phyloP scores from a whole-genome alignment of 768 basidiomycete species.

The Botryobasidium botryosum region DNA sequence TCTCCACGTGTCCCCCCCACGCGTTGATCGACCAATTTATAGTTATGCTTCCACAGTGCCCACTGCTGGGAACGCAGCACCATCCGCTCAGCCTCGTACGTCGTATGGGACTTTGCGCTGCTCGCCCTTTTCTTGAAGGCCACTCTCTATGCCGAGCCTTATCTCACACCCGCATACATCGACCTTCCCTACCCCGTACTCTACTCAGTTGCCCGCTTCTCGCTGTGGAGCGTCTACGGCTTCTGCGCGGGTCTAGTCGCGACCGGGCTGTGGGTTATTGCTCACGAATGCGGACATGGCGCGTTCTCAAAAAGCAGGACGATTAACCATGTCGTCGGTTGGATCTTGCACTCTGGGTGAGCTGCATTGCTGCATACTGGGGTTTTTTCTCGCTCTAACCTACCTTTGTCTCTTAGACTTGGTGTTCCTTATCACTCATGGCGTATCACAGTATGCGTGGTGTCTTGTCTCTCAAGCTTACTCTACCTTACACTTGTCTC shows the following conservation, averaged over 20 bases:
- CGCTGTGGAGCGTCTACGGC: slow-evolving; percentile 65
- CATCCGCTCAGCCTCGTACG: slow-evolving; percentile 22
- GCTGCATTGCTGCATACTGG: slow-evolving; percentile 15
- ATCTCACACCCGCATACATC: slow-evolving; percentile 16
- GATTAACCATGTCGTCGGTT: slow-evolving; percentile 86
- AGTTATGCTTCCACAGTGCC: slow-evolving; percentile 12
- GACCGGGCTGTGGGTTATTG: slow-evolving; percentile 89
- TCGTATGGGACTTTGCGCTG: slow-evolving; percentile 24
- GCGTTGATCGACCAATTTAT: not conserved
- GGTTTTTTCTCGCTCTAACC: slow-evolving; percentile 15
- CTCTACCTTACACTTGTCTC: not conserved
- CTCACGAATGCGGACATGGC: slow-evolving; percentile 93
- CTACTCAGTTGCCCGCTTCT: slow-evolving; percentile 42
- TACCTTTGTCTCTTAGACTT: slow-evolving; percentile 31
- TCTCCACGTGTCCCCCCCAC: not conserved
- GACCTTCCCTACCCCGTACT: slow-evolving; percentile 22
- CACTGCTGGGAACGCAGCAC: slow-evolving; percentile 32
- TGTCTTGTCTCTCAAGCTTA: not conserved
- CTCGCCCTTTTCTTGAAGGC: slow-evolving; percentile 22
- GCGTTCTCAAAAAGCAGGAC: slow-evolving; percentile 85
- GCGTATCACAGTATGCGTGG: slow-evolving; percentile 46
- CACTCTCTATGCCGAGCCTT: slow-evolving; percentile 21
- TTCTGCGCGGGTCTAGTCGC: slow-evolving; percentile 72
- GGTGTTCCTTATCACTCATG: slow-evolving; percentile 96
- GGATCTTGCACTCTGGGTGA: slow-evolving; percentile 79